Base-by-base conservation (phyloP, 768 basidiomycete genomes). In the Boletus barrowsii region DNA sequence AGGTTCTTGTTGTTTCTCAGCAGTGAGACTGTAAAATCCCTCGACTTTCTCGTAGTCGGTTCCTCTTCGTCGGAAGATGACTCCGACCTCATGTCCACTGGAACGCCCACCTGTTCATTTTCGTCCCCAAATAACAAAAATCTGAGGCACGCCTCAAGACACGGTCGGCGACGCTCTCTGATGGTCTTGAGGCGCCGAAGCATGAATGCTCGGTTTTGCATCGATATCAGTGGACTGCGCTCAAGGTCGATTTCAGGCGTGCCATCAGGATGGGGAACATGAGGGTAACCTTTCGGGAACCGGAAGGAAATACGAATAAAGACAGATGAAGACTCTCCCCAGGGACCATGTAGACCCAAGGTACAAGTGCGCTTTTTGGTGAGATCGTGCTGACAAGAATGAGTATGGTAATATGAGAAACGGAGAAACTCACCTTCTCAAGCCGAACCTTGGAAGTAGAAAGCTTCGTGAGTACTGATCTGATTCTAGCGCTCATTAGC, bases 241-340 rank as follows among this genome's bases (percentile, higher is more conserved):
- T 98, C 94, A 3, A 98, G 76, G 46, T 93, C 91, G 42, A 98
- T 82, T 10, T 76, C 76, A 0, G 91, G 89, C 0, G 79, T 84
- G 18, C 86, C 82, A 10, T 81, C 76, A 1, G 91, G 89, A 61
- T 84, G 74, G 2, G 59, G 59, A 0, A 79, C 77, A 7, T 83
- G 77, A 0, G 90, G 88, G 65, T 98, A 98, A 41, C 82, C 82
- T 22, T 83, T 78, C 1, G 96, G 94, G 63, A 98, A 98, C 2
- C 83, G 86, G 73, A 97, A 95, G 1, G 90, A 87, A 26, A 96
- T 81, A 1, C 95, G 86, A 54, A 94, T 84, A 72, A 92, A 94
- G 8, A 88, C 88, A 18, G 86, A 87, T 11, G 86, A 87, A 0
- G 80, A 82, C 52, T 87, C 88, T n/a, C 90, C 92, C 93, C 93